Base-by-base conservation (phyloP, 2,329 filamentous ascomycete species). In the Exophiala sp. region DNA sequence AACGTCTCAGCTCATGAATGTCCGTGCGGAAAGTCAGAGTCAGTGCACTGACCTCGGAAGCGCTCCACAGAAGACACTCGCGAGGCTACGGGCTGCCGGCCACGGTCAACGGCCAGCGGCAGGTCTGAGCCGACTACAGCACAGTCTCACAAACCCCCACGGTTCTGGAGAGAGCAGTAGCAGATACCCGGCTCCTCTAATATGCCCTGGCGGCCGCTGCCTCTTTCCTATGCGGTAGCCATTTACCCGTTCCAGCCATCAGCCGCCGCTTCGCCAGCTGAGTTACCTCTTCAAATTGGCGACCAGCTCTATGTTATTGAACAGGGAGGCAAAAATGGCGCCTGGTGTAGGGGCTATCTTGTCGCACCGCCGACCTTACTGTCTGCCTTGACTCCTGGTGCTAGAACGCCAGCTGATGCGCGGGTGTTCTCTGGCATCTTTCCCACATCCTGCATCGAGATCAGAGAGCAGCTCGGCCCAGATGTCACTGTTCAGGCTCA, bases 251-350 rank as follows among this genome's bases (percentile, higher is more conserved):
- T 98, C 72, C 79, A 86, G 62, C 87, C 93, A 53, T 84, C 86
- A 53, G 43, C 34, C 18, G 34, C 57, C 21, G 34, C 57, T 18
- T 84, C 84, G 58, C 82, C 89, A 46, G 87, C 89, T 67, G 93
- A 98, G 70, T 82, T 98, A 16, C 93, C 94, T 8, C 84, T 98
- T 66, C 90, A 98, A 70, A 88, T 98, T 58, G 93, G 93, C 67
- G 93, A 98, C 78, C 93, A 98, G 71, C 77, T 98, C 58, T 98
- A 98, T 72, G 94, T 98, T 60, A 96, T 98, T 65, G 91, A 97
- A 71, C 88, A 97, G 71, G 94, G 91, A 32, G 85, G 88, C 18
- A 70, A 66, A 30, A 82, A 95, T 70, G 87, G 86, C 63, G 81
- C 88, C 66, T 98, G 93, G 94, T 86, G 91, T 69, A 85, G 93